Percentiles rank a stretch among this genome's conserved stretches.
Conservation (phyloP, 441 rosid genomes). For the Capsella rubella region DNA sequence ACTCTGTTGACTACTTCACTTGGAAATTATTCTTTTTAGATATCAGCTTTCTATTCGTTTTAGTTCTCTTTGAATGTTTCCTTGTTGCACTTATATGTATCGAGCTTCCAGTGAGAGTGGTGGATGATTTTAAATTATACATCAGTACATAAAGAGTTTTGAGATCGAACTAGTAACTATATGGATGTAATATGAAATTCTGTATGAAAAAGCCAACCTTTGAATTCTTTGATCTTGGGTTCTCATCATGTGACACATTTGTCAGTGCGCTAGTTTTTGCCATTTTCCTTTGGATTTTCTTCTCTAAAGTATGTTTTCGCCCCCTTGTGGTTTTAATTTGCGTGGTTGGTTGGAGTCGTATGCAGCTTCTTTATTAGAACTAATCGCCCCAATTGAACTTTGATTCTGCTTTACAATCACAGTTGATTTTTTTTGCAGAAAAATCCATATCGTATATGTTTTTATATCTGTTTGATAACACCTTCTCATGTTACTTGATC, state of each 20-base stretch:
- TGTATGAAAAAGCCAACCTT: not conserved
- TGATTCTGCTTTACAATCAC: not conserved
- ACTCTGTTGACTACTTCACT: not conserved
- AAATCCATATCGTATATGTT: not conserved
- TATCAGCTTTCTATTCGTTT: not conserved
- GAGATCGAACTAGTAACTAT: not conserved
- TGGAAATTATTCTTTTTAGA: not conserved
- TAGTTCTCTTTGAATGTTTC: not conserved
- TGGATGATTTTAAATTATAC: not conserved
- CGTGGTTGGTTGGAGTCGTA: not conserved
- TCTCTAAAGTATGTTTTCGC: not conserved
- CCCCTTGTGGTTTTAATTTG: not conserved
- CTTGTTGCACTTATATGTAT: not conserved
- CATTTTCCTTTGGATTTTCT: not conserved
- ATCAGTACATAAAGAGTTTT: not conserved
- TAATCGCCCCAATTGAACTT: not conserved
- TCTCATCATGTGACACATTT: not conserved
- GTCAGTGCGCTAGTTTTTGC: not conserved
- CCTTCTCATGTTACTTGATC: not conserved
- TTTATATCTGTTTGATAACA: slow-evolving; percentile 11
- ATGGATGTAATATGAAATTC: not conserved
- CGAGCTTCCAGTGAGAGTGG: not conserved
- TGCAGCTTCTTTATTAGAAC: not conserved
- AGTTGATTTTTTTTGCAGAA: not conserved
- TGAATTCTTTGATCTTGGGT: not conserved